These are phyloP conservation scores for Epichloe bromicola DNA, from an alignment of 2,329 filamentous ascomycete species.

Conservation along the genomic window DNA sequence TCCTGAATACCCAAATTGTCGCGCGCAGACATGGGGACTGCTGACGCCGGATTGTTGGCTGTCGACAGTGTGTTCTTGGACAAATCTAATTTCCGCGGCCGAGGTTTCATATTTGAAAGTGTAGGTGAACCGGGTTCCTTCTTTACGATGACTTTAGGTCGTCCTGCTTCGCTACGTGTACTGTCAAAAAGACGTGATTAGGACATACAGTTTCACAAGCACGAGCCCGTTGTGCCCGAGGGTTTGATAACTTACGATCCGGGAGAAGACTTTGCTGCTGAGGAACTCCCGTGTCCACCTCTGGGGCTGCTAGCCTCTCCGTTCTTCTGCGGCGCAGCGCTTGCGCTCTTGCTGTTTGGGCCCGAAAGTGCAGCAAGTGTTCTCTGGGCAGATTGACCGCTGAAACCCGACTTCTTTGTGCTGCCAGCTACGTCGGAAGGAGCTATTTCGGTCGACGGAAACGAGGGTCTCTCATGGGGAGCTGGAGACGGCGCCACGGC, in stretches of 20 bases:
- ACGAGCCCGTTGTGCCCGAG: neutral
- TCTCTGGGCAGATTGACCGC: slow-evolving; percentile 33
- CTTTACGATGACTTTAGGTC: slow-evolving; percentile 83
- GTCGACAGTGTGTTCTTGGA: slow-evolving; percentile 46
- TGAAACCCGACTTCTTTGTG: neutral
- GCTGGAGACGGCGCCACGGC: slow-evolving; percentile 57
- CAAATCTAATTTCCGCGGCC: slow-evolving; percentile 54
- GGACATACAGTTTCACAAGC: neutral
- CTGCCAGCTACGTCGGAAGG: slow-evolving; percentile 2
- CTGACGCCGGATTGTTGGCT: slow-evolving; percentile 43
- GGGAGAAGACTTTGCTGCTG: slow-evolving; percentile 40
- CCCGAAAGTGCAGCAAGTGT: slow-evolving; percentile 18
- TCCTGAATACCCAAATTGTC: slow-evolving; percentile 78
- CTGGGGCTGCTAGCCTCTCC: slow-evolving; percentile 43
- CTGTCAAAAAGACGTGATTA: slow-evolving; percentile 11
- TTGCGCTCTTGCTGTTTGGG: slow-evolving; percentile 18
- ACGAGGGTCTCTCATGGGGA: slow-evolving; percentile 50
- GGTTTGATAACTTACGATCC: slow-evolving; percentile 39
- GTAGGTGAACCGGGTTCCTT: slow-evolving; percentile 88
- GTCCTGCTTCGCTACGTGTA: slow-evolving; percentile 30
- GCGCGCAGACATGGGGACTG: slow-evolving; percentile 65
- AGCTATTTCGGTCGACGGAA: slow-evolving; percentile 31
- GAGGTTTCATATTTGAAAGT: slow-evolving; percentile 58
- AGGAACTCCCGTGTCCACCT: slow-evolving; percentile 20
- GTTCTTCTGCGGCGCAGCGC: slow-evolving; percentile 32